A percentile compares a stretch with the other conserved stretches of the same genome.
Conservation (phyloP, 805 yeast species). For the Dipodascus geniculatus region DNA sequence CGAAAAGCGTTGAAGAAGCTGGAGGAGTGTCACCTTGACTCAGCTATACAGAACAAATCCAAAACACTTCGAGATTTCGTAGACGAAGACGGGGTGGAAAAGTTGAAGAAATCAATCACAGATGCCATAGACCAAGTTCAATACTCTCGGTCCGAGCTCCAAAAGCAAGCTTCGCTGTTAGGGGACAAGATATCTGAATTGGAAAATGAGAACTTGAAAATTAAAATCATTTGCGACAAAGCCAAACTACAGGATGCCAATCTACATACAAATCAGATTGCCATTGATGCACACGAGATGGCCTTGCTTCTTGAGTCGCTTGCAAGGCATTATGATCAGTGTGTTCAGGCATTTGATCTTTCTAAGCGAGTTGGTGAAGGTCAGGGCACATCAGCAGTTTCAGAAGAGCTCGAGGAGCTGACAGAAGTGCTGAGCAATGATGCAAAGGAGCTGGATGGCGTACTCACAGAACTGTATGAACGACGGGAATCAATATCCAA, state of each 20-base stretch:
- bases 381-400: constrained; percentile 21
- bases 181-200: constrained; percentile 21
- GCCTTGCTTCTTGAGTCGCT: constrained; percentile 58
- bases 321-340: constrained; percentile 76
- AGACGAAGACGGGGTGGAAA: constrained; percentile 29
- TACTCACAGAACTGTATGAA: constrained; percentile 17
- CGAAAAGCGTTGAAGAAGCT: constrained; percentile 25
- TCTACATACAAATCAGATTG: constrained; percentile 16
- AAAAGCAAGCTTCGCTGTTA: constrained; percentile 20
- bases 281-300: constrained; percentile 48
- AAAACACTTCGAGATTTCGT: constrained; percentile 37
- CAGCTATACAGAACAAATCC: constrained; percentile 16
- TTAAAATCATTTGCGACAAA: constrained; percentile 15
- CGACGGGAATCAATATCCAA: constrained; percentile 12
- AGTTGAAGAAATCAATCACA: constrained; percentile 20
- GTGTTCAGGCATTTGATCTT: constrained; percentile 36
- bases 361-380: constrained; percentile 19
- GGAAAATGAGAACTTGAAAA: constrained; percentile 15
- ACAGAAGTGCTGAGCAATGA: constrained; percentile 37
- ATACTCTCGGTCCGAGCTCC: constrained; percentile 10
- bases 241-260: constrained; percentile 18
- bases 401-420: constrained; percentile 37
- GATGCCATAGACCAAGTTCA: constrained; percentile 26
- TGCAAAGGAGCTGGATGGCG: constrained; percentile 24
- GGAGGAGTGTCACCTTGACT: constrained; percentile 28